Conservation (phyloP, 805 yeast species). For the Nakazawaea molendinolei region DNA sequence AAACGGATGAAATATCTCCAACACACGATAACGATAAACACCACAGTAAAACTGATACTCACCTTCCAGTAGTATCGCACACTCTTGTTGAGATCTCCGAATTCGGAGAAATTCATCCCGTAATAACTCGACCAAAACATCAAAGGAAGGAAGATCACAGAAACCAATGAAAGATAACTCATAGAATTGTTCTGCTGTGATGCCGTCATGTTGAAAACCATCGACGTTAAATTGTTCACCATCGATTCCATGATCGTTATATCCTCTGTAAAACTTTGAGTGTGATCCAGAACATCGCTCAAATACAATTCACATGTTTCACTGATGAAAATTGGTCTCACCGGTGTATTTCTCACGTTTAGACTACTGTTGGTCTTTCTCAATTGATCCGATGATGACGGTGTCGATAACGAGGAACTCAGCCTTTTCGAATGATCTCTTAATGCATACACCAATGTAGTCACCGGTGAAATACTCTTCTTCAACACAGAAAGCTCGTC, state of each 20-base stretch:
- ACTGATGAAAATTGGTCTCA: constrained; percentile 24
- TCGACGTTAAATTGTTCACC: constrained; percentile 41
- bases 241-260: constrained; percentile 47
- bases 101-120: constrained; percentile 46
- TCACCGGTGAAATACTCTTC: constrained; percentile 39
- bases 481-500: constrained; percentile 45
- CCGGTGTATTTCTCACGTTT: neutral
- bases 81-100: constrained; percentile 30
- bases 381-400: too few species aligned
- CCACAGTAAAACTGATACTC: constrained; percentile 34
- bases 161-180: constrained; percentile 45
- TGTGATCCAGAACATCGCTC: constrained; percentile 52
- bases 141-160: constrained; percentile 53
- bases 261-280: constrained; percentile 43
- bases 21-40: constrained; percentile 28
- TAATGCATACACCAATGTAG: constrained; percentile 39
- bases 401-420: neutral
- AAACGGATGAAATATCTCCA: constrained; percentile 16
- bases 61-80: constrained; percentile 42
- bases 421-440: constrained; percentile 28
- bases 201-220: constrained; percentile 52
- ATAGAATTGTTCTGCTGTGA: constrained; percentile 50
- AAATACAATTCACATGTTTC: constrained; percentile 40
- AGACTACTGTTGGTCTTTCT: too few species aligned
- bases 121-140: constrained; percentile 58